Evolutionary conservation across 2,329 filamentous ascomycete genomes (phyloP).

Genomic region (Colletotrichum noveboracense): DNA sequence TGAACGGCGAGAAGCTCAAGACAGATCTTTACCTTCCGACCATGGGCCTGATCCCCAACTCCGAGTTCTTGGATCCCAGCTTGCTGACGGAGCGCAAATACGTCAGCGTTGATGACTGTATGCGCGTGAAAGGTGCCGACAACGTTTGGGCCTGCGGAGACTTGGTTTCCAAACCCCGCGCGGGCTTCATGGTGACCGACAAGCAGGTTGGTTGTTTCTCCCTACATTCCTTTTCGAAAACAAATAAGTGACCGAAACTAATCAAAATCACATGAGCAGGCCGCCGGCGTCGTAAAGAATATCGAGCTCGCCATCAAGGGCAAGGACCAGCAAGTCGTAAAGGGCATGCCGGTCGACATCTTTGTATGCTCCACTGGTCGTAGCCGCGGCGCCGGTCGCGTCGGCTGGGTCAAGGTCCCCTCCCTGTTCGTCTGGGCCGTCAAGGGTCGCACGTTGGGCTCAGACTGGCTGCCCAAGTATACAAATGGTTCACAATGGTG

Average conservation of each 20-base stretch:
- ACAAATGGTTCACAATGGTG: slow-evolving; percentile 54
- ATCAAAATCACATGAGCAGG: slow-evolving; percentile 31
- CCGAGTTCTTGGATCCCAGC: slow-evolving; percentile 52
- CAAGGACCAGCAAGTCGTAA: slow-evolving; percentile 48
- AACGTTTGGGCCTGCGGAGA: slow-evolving; percentile 61
- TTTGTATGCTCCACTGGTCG: slow-evolving; percentile 55
- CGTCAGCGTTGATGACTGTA: slow-evolving; percentile 55
- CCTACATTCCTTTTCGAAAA: neutral
- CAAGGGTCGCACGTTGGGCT: slow-evolving; percentile 57
- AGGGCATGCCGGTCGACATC: slow-evolving; percentile 53
- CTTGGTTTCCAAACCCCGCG: slow-evolving; percentile 54
- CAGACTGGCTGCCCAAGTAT: slow-evolving; percentile 49
- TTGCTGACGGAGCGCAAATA: slow-evolving; percentile 50
- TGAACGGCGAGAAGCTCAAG: slow-evolving; percentile 48
- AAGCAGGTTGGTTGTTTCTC: slow-evolving; percentile 47
- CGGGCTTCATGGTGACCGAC: slow-evolving; percentile 66
- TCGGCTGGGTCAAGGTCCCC: slow-evolving; percentile 53
- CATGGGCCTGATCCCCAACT: slow-evolving; percentile 60
- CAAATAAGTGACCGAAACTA: neutral
- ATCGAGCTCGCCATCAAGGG: slow-evolving; percentile 52
- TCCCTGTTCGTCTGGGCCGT: slow-evolving; percentile 55
- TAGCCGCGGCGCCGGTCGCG: slow-evolving; percentile 53
- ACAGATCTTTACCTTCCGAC: slow-evolving; percentile 65
- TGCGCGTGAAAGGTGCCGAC: slow-evolving; percentile 48
- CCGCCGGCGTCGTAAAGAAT: slow-evolving; percentile 58